Base-by-base conservation (phyloP, 2,329 filamentous ascomycete genomes). In the Monilinia polystroma region DNA sequence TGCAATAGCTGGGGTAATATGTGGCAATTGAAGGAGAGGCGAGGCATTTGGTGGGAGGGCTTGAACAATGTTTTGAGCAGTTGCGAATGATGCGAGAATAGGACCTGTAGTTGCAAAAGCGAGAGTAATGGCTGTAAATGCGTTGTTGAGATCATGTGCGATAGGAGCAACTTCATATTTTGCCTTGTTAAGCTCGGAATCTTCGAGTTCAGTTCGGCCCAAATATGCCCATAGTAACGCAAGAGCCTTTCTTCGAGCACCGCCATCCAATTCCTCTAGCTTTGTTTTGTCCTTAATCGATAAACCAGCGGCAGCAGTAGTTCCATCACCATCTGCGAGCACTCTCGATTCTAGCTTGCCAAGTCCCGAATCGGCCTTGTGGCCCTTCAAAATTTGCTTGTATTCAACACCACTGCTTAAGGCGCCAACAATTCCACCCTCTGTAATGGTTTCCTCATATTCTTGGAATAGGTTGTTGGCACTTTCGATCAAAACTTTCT, bases 181-280 rank as follows among this genome's bases (percentile, higher is more conserved):
- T 78, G 93, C 88, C 76, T 88, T 88, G 74, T 96, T 90, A 64
- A 97, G 83, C 43, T 84, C 83, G 64, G 85, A 78, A 74, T 97
- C 93, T 54, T 90, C 89, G 32, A 99, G 85, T 74, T 97, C 92
- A 66, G 96, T 83, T 57, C 95, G 90, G 68, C 91, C 92, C 58
- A 98, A 85, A 77, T 99, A 98, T 53, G 95, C 93, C 95, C 96
- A 99, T 20, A 99, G 83, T 66, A 99, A 83, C 62, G 90, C 92
- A 55, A 98, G 83, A 10, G 92, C 89, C 83, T 98, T 98, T 75
- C 95, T 86, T 72, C 91, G 89, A 32, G 87, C 84, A 51, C 89
- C 88, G 71, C 90, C 90, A 60, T 98, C 95, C 68, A 97, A 79
- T 71, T 93, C 87, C 75, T 92, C 87, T 10, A 99, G 83, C 75